Conservation (phyloP, 208 protist genomes). For the Trichomonas gallinae region DNA sequence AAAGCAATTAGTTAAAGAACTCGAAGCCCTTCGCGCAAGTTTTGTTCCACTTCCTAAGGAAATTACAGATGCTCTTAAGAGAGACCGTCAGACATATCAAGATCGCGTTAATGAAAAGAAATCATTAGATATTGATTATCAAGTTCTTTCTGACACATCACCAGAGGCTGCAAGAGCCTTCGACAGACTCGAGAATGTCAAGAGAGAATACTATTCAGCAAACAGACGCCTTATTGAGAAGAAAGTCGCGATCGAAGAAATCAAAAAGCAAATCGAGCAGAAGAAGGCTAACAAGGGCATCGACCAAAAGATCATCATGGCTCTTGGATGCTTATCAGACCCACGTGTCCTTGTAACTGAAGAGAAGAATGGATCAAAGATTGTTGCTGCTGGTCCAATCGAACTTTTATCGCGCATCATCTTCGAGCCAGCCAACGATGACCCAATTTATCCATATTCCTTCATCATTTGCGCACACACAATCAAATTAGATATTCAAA, state of each 20-base stretch:
- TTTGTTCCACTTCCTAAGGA: background rate
- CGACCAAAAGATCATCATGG: background rate
- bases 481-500: background rate
- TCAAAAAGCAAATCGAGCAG: background rate
- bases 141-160: background rate
- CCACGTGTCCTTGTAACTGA: background rate
- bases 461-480: background rate
- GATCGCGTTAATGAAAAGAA: background rate
- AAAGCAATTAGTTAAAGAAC: background rate
- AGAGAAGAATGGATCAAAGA: background rate
- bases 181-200: background rate
- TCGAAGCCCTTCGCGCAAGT: background rate
- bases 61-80: background rate
- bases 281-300: background rate
- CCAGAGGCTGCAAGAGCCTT: background rate
- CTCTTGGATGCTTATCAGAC: background rate
- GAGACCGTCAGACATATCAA: background rate
- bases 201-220: background rate
- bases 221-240: background rate
- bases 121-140: background rate
- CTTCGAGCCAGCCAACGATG: background rate
- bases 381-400: background rate
- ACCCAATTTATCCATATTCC: background rate
- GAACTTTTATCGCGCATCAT: background rate
- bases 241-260: background rate